Evolutionary conservation across 2,329 filamentous ascomycete genomes (phyloP).

Genomic region (Colletotrichum liriopes): DNA sequence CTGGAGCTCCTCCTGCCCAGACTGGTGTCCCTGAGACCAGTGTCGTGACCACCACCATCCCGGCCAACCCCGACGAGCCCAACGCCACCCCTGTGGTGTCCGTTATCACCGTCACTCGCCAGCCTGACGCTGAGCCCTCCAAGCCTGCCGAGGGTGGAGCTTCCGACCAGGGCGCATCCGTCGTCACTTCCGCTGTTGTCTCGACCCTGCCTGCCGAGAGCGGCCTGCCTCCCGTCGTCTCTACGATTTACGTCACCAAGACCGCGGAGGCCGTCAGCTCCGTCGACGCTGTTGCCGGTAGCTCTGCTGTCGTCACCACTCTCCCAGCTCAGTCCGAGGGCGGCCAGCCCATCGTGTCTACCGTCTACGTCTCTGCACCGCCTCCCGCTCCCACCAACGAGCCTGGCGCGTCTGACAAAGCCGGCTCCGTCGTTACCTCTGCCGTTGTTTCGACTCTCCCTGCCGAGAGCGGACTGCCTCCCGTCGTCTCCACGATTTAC

Average conservation of each 20-base stretch:
- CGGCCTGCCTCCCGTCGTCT: neutral
- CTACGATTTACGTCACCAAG: conserved; percentile 16
- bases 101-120: conserved; percentile 26
- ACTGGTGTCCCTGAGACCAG: conserved; percentile 32
- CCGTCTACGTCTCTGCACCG: conserved; percentile 16
- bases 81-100: conserved; percentile 9
- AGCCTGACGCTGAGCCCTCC: conserved; percentile 10
- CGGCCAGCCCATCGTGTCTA: neutral
- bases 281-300: conserved; percentile 23
- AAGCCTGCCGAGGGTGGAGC: conserved; percentile 14
- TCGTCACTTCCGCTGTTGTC: conserved; percentile 20
- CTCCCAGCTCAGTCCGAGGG: conserved; percentile 19
- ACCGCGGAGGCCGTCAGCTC: conserved; percentile 31
- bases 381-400: conserved; percentile 7
- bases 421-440: conserved; percentile 15
- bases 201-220: conserved; percentile 14
- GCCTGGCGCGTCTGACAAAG: conserved; percentile 8
- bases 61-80: conserved; percentile 3
- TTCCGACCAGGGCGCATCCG: conserved; percentile 7
- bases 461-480: neutral
- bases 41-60: conserved; percentile 29
- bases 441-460: conserved; percentile 20
- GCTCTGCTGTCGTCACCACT: conserved; percentile 27
- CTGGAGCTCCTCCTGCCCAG: conserved; percentile 31
- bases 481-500: conserved; percentile 4